Evolutionary conservation across 2,329 filamentous ascomycete genomes (phyloP).

Genomic region (Aureobasidium sp.): DNA sequence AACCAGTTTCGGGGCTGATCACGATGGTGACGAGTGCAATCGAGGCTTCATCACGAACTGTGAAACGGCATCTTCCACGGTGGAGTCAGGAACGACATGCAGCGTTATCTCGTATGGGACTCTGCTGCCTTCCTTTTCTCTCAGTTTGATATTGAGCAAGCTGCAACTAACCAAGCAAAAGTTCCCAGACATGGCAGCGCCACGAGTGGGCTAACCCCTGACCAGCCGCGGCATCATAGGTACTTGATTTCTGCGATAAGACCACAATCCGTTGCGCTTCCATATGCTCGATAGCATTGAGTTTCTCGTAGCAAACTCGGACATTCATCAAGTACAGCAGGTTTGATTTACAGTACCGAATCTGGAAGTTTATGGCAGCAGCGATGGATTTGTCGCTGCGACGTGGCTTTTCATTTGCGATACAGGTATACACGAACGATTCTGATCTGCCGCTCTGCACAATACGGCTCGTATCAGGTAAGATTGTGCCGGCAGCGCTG

Average conservation of each 20-base stretch:
- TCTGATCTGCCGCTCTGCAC: neutral
- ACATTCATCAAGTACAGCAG: neutral
- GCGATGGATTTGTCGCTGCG: neutral
- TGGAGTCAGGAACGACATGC: neutral
- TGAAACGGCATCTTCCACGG: neutral
- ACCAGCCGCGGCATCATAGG: too few species aligned
- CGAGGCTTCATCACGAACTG: neutral
- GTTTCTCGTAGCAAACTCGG: neutral
- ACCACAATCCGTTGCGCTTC: neutral
- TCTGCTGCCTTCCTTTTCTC: neutral
- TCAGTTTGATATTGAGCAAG: neutral
- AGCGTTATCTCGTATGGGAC: neutral
- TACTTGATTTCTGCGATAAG: neutral
- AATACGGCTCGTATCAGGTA: neutral
- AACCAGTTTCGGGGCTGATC: neutral
- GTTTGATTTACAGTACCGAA: neutral
- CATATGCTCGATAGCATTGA: too few species aligned
- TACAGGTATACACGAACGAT: neutral
- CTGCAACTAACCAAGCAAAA: neutral
- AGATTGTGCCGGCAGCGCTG: neutral
- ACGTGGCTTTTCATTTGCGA: neutral
- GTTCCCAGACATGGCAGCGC: too few species aligned
- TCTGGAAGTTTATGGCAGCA: neutral
- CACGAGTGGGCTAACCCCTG: too few species aligned
- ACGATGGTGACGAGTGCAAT: too few species aligned